Base-by-base conservation (phyloP, 2,329 filamentous ascomycete genomes). In the Erysiphe pulchra region DNA sequence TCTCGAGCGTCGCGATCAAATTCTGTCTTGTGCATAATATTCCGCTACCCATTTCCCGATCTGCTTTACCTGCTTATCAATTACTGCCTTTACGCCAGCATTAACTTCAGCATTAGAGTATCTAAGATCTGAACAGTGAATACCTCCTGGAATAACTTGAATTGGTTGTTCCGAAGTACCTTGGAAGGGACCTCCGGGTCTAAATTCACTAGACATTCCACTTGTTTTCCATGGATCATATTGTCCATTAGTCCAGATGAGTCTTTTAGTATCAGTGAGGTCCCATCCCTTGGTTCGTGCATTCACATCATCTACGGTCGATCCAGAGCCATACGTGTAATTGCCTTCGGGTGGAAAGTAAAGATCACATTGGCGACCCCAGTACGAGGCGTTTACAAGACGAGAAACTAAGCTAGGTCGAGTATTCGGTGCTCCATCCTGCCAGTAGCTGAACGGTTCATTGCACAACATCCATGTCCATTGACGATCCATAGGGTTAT, bases 401-500 rank as follows among this genome's bases (percentile, higher is more conserved):
- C 68, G 65, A 14, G 69, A 71, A 45, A 71, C 65, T 39, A 75
- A 61, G n/a, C 61, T 63, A 2, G 64, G 58, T 0, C 52, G 56
- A 46, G 54, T 57, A 4, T 53, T 42, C 0, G 71, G 70, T 7
- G 69, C 69, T 17, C 66, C 67, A 48, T 65, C 65, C 55, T 73
- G 68, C 64, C 66, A 75, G 56, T 65, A 71, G 46, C 61, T 67
- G 47, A 71, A 67, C n/a, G 73, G 71, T 55, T 77, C 70, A 54
- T 77, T 76, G 62, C 74, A 45, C 2, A 38, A 32, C 57, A 75
- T 65, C 72, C 73, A 77, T 8, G 62, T 55, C 71, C 71, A 77
- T 49, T 73, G 69, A 0, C 70, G 59, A 50, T 69, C 62, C 28
- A 60, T 52, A 0, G 53, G 46, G 54, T 75, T 75, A 43, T 50